Evolutionary conservation across 2,329 filamentous ascomycete species (phyloP), one percentile per base, ranked within the genome.

Genomic region (Hypoxylon sp.): DNA sequence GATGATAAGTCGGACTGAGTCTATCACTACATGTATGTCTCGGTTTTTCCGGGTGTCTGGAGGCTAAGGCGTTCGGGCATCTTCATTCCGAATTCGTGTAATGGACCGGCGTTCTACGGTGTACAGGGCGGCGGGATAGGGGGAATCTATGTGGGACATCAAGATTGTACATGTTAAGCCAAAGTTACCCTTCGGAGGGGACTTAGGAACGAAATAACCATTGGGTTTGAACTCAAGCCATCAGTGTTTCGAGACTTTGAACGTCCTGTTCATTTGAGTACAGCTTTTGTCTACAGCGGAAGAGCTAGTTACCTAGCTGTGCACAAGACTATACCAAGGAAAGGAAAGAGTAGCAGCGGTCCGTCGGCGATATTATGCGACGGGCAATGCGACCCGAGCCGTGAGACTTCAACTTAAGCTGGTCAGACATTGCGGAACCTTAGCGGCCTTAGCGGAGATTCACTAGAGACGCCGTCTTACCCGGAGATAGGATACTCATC

Each of bases 71-170:
- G 54, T 66, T 59, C 56, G 20, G 56, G 54, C 49, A 47, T 47
- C 19, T 56, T 15, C 52, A 24, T 24, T 58, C 54, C 52, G 13
- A 34, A 19, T 28, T 54, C 43, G 30, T 44, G 46, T 49, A 65
- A 52, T n/a, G 28, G 50, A n/a, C 55, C 41, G 64, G 64, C 55
- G 64, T 67, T 59, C 8, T 52, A 41, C 37, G 44, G 50, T 48
- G 55, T 64, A 20, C 58, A 64, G 48, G 20, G 26, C 37, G 49
- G 37, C 28, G 34, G 53, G 60, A 30, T 30, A 20, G 32, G 49
- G 17, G 28, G n/a, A 44, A 19, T 53, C 41, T 46, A 56, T 28
- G 46, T 52, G 59, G 58, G 17, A 59, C 37, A 55, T 55, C 46
- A 17, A 67, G 50, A 64, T 60, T 66, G 56, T 63, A 55, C 34